Conservation (phyloP, 2,329 filamentous ascomycete genomes). For the Neopestalotiopsis sp. region DNA sequence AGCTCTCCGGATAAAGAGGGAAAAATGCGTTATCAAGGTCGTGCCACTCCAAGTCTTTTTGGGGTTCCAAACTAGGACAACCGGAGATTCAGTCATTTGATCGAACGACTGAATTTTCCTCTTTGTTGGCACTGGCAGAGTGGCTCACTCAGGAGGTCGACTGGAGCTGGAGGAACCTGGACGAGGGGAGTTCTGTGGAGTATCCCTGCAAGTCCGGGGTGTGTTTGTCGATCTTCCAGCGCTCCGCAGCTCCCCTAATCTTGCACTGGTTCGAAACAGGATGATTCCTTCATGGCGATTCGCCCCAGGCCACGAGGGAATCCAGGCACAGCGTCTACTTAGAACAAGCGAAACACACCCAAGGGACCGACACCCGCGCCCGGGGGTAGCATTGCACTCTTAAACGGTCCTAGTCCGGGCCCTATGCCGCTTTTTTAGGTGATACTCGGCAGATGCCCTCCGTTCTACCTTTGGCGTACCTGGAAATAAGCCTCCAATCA, state of each 20-base stretch:
- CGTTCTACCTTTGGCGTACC: constrained; percentile 25
- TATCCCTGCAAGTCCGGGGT: constrained; percentile 29
- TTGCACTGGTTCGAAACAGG: constrained; percentile 7
- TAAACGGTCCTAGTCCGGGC: not conserved
- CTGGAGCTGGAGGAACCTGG: not conserved
- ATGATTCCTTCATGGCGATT: constrained; percentile 1
- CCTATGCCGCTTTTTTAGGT: constrained; percentile 22
- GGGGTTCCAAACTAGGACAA: not conserved
- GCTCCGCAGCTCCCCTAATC: not conserved
- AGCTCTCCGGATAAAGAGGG: constrained; percentile 11
- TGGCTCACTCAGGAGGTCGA: not conserved
- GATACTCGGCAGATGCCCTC: constrained; percentile 29
- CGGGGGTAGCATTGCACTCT: not conserved
- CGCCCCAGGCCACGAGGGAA: not conserved
- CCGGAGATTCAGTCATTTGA: constrained; percentile 2
- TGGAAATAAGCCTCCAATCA: constrained; percentile 32
- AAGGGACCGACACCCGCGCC: constrained; percentile 8
- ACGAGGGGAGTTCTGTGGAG: constrained; percentile 24
- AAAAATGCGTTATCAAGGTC: not conserved
- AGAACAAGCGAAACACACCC: not conserved
- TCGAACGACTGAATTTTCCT: constrained; percentile 10
- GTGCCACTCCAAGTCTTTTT: not conserved
- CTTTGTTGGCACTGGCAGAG: constrained; percentile 10
- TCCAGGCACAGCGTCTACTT: constrained; percentile 11
- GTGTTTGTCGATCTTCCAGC: not conserved